Conservation (phyloP, 129 eudicot species). For the Kitagawia praeruptora region DNA sequence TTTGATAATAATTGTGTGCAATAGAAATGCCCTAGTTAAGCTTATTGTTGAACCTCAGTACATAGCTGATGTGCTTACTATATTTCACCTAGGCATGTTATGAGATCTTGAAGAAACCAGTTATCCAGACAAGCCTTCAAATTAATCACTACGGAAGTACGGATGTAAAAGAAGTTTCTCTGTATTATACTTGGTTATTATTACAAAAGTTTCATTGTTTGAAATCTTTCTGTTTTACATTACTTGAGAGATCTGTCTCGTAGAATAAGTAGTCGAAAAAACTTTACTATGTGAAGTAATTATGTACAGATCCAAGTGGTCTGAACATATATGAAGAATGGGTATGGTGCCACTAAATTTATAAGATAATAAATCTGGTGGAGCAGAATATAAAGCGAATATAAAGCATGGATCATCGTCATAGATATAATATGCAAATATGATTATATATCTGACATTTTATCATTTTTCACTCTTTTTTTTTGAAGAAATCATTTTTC, state of each 20-base stretch:
- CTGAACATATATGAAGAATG: neutral
- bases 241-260: neutral
- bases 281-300: neutral
- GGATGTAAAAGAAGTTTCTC: neutral
- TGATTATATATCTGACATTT: no score
- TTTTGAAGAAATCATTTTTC: no score
- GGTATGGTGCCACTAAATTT: neutral
- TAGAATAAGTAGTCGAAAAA: neutral
- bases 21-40: no score
- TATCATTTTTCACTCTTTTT: no score
- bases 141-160: neutral
- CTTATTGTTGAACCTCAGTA: no score
- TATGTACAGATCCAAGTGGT: neutral
- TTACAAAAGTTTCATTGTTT: neutral
- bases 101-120: neutral
- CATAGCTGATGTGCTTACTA: neutral
- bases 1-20: no score
- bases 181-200: neutral
- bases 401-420: neutral
- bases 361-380: neutral
- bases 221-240: neutral
- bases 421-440: neutral
- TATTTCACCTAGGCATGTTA: neutral
- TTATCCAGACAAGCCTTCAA: neutral
- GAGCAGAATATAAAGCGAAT: neutral